These are phyloP conservation scores for Capronia epimyces DNA, from an alignment of 2,329 filamentous ascomycete species.

Conservation along the genomic window DNA sequence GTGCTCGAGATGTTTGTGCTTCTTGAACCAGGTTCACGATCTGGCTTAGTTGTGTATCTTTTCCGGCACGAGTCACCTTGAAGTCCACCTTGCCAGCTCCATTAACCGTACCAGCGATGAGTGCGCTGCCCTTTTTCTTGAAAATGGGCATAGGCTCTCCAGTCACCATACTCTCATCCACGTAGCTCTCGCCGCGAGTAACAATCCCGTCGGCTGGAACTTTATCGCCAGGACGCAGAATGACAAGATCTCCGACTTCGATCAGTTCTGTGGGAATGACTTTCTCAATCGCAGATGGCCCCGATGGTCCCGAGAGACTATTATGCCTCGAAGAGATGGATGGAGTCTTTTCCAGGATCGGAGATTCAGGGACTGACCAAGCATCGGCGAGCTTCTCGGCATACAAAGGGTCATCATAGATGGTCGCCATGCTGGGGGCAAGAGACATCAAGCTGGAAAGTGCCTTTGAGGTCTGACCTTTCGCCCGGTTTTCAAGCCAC, in stretches of 20 bases:
- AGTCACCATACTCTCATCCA: conserved; percentile 98
- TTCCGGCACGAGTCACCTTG: conserved; percentile 82
- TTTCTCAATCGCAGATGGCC: conserved; percentile 63
- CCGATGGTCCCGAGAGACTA: conserved; percentile 6
- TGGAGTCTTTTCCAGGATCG: conserved; percentile 41
- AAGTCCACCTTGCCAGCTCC: conserved; percentile 88
- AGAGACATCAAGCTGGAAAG: conserved; percentile 92
- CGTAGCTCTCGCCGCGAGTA: conserved; percentile 82
- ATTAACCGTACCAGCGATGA: conserved; percentile 95
- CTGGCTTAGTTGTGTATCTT: conserved; percentile 93
- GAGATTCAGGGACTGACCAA: conserved; percentile 52
- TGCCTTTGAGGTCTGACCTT: conserved; percentile 92
- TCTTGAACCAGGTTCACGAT: conserved; percentile 98
- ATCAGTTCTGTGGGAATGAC: conserved; percentile 90
- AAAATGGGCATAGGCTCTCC: conserved; percentile 93
- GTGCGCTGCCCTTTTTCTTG: conserved; percentile 70
- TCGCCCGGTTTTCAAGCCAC: conserved; percentile 88
- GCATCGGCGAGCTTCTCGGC: conserved; percentile 81
- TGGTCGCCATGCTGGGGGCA: conserved; percentile 92
- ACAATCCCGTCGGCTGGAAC: conserved; percentile 88
- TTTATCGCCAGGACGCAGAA: conserved; percentile 91
- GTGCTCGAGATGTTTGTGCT: conserved; percentile 87
- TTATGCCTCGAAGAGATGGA: conserved; percentile 30
- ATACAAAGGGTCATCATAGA: conserved; percentile 90
- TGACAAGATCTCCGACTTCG: conserved; percentile 86